These are phyloP conservation scores for Spathaspora sp. DNA, from an alignment of 1,139 yeast species.

Conservation along the genomic window DNA sequence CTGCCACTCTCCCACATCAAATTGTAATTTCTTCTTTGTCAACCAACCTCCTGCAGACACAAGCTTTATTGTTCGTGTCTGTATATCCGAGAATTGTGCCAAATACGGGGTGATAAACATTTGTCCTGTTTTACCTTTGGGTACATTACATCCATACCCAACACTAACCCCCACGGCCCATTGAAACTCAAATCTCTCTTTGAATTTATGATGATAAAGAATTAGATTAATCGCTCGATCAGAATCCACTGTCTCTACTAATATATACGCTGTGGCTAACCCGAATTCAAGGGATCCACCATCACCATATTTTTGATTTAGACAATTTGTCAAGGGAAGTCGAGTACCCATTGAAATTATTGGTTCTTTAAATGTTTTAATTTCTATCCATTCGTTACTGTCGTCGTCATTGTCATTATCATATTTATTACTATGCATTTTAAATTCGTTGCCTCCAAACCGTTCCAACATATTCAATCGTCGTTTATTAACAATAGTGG, in stretches of 20 bases:
- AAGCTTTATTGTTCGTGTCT: not conserved
- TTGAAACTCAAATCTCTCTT: conserved; percentile 10
- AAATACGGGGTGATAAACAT: conserved; percentile 10
- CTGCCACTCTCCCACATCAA: conserved; percentile 4
- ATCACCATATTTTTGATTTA: conserved; percentile 12
- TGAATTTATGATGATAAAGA: conserved; percentile 11
- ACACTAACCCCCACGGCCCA: conserved; percentile 9
- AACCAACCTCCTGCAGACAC: not conserved
- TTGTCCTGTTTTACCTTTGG: conserved; percentile 12
- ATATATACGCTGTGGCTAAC: conserved; percentile 5
- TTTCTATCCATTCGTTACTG: conserved; percentile 6
- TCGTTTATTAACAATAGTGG: conserved; percentile 8
- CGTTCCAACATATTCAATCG: conserved; percentile 1
- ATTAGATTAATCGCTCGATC: conserved; percentile 10
- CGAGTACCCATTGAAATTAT: not conserved
- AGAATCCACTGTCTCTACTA: conserved; percentile 11
- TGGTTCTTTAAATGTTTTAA: not conserved
- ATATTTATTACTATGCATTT: not conserved
- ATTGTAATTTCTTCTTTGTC: not conserved
- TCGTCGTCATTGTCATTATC: not conserved
- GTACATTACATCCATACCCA: conserved; percentile 12
- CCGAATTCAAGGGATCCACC: conserved; percentile 14
- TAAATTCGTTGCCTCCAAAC: conserved; percentile 1
- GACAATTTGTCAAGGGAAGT: conserved; percentile 14
- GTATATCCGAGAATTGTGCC: conserved; percentile 3